phyloP scores from a whole-genome alignment of 2,329 filamentous ascomycete species.

The Pseudocercospora pini-densiflorae region DNA sequence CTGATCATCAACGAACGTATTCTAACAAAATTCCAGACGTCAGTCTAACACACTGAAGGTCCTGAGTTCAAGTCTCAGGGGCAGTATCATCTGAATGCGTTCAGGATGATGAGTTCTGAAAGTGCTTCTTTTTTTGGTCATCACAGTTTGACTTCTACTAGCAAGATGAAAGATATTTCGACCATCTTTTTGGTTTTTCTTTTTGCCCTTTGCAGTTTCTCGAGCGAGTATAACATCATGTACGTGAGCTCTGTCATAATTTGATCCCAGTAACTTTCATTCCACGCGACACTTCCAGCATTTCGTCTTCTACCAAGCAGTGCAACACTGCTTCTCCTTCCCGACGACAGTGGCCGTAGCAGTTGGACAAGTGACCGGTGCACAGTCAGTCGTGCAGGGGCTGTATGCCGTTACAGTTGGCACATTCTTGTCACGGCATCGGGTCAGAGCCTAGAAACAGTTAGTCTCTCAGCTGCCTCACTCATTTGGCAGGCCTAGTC shows the following conservation, averaged over 20 bases:
- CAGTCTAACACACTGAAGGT: constrained; percentile 11
- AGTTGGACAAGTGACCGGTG: constrained; percentile 21
- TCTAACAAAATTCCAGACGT: neutral
- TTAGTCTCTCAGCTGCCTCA: neutral
- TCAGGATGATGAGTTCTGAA: neutral
- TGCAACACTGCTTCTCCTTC: constrained; percentile 15
- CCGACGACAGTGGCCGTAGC: constrained; percentile 16
- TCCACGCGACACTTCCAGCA: neutral
- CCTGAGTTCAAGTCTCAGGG: neutral
- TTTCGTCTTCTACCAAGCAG: constrained; percentile 4
- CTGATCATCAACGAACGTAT: neutral
- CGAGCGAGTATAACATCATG: too few relatives aligned
- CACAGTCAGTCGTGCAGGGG: constrained; percentile 19
- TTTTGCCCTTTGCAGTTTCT: too few relatives aligned
- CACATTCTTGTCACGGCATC: constrained; percentile 12
- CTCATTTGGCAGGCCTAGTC: neutral
- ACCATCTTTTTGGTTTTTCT: too few relatives aligned
- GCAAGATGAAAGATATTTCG: too few relatives aligned
- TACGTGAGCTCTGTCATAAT: too few relatives aligned
- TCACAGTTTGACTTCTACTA: too few relatives aligned
- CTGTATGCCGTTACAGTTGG: constrained; percentile 12
- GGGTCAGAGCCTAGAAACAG: neutral
- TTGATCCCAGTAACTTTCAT: neutral
- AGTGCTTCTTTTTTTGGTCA: neutral
- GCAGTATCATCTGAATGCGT: neutral